Conservation (phyloP, 176 grass and related monocot genomes). For the Puccinellia tenuiflora region DNA sequence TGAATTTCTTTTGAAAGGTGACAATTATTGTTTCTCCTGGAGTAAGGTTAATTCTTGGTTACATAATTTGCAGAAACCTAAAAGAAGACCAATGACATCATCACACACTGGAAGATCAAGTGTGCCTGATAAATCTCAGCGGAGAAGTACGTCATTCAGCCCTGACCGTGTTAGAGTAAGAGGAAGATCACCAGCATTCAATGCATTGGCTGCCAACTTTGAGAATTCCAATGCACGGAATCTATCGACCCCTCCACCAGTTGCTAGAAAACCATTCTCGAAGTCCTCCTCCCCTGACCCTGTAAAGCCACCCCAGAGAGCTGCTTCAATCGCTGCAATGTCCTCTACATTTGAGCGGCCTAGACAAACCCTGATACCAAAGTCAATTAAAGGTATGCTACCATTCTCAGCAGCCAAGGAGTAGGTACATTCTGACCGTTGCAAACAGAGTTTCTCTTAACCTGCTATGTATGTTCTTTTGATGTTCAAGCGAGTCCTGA, state of each 20-base stretch:
- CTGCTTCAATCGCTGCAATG: conserved; percentile 54
- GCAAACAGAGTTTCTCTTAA: conserved; percentile 27
- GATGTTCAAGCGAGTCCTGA: conserved; percentile 66
- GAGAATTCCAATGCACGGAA: conserved; percentile 85
- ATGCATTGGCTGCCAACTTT: conserved; percentile 92
- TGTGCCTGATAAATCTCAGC: conserved; percentile 84
- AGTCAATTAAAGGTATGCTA: conserved; percentile 83
- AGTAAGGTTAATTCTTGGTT: conserved; percentile 26
- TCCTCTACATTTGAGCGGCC: conserved; percentile 85
- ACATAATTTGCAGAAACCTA: conserved; percentile 68
- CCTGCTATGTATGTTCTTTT: conserved; percentile 28
- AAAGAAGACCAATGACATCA: conserved; percentile 66
- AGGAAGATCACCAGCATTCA: conserved; percentile 96
- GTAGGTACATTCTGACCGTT: not conserved
- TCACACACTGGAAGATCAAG: conserved; percentile 73
- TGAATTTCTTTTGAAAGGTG: not conserved
- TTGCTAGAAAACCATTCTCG: conserved; percentile 49
- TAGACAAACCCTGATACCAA: conserved; percentile 81
- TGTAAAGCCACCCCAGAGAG: conserved; percentile 52
- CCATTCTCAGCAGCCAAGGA: conserved; percentile 5
- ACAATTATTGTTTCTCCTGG: not conserved
- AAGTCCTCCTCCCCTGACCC: conserved; percentile 59
- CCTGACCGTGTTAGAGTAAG: conserved; percentile 87
- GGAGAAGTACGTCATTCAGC: conserved; percentile 98
- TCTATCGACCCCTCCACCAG: conserved; percentile 93